Base-by-base conservation (phyloP, 495 filamentous ascomycete genomes). In the Mytilinidion resinicola region DNA sequence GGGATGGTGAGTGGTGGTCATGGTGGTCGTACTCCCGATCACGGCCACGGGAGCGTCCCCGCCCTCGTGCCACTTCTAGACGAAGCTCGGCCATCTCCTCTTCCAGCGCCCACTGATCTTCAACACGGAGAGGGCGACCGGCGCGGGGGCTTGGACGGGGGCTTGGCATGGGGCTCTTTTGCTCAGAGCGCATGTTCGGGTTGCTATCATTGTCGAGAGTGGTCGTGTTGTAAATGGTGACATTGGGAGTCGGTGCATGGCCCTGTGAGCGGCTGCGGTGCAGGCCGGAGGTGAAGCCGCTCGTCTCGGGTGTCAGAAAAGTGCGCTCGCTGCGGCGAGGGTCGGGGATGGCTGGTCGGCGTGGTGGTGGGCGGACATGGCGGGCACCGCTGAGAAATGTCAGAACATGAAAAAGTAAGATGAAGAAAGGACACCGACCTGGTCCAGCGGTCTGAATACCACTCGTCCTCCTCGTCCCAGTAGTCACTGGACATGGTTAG, bases 231-330 rank as follows among this genome's bases (percentile, higher is more conserved):
- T 72, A 68, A 61, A 72, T 69, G 56, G 59, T 63, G 36, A 73
- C 58, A 54, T 70, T 65, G 15, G 72, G 72, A 4, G 60, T 57
- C 8, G 70, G 70, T 6, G 58, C 49, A 50, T 67, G 58, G 38
- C 72, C 72, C 36, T 64, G 60, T 9, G 72, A 74, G 39, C 70
- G 69, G 8, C 67, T 64, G 34, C 72, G 70, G 19, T 72, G 70
- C 3, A 70, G 67, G 25, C 65, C 58, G 10, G 39, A 35, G 38
- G 53, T 56, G 44, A 52, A 51, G 50, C 25, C 33, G 35, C 30
- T 36, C 9, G 21, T 46, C 42, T 66, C 60, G 7, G 63, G 63
- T 14, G 25, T 37, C 11, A 67, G 57, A 19, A 57, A 61, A 12
- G 12, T 62, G 51, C 30, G 42, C 49, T 44, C 46, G 39, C 43